Evolutionary conservation across 2,329 filamentous ascomycete species (phyloP), one percentile per base, ranked within the genome.

Genomic region (Penicillium brevicompactum): DNA sequence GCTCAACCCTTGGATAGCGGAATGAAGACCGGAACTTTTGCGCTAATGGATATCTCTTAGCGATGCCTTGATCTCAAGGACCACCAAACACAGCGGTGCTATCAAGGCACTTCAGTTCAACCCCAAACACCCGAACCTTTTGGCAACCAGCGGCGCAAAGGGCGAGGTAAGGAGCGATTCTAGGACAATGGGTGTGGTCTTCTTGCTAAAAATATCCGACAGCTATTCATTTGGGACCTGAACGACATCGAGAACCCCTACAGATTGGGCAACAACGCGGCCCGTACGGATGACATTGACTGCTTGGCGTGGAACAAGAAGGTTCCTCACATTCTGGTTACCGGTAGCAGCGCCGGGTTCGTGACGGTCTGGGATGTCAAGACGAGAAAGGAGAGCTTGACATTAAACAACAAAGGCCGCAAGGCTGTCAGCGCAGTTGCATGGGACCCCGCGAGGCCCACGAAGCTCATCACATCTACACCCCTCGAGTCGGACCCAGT

Each of bases 311-410:
- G 95, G 95, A 99, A 99, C 77, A 92, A 92, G 71, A 97, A 96
- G 78, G 93, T 97, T 41, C 86, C 93, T 13, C 93, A 99, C 72
- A 99, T 99, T 72, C 79, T 99, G 64, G 94, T 93, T 16, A 97
- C 93, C 9, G 94, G 94, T 63, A 93, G 92, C 70, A 89, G 87
- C 59, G 92, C 92, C 47, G 94, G 94, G 4, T 96, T 97, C 69
- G 92, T 97, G 34, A 97, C 94, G 2, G 93, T 99, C 16, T 99
- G 94, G 94, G 94, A 99, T 77, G 83, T 97, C 62, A 97, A 96
- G 81, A 92, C 91, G 11, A 97, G 96, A 84, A 97, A 96, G 78
- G 92, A 96, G 66, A 97, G 92, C 53, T 80, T 99, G 75, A 97
- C 92, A 34, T 81, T 99, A 62, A 99, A 97, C 80, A 90, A 90